Conservation (phyloP, 225 moss, liverwort and hornwort species). For the Pseudoscleropodium purum region DNA sequence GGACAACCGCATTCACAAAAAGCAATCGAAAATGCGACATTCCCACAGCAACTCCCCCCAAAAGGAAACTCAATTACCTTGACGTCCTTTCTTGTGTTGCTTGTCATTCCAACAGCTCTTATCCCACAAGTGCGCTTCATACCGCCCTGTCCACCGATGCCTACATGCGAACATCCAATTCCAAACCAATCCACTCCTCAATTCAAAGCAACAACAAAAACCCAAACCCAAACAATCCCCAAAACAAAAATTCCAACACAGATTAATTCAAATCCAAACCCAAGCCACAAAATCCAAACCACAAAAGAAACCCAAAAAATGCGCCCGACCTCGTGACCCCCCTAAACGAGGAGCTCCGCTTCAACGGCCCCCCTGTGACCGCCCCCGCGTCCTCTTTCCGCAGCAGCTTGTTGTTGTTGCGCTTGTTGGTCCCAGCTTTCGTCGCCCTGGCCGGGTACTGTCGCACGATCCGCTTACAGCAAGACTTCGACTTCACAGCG, state of each 20-base stretch:
- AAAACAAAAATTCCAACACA: background rate
- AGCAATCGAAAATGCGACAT: background rate
- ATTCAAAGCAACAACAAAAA: background rate
- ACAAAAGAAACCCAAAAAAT: background rate
- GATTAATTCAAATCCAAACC: background rate
- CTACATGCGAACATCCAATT: conserved; percentile 4
- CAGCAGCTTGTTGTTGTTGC: background rate
- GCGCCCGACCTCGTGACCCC: conserved; percentile 6
- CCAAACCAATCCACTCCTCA: background rate
- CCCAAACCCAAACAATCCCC: background rate
- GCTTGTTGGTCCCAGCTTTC: background rate
- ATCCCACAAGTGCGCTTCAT: conserved; percentile 76
- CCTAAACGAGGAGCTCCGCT: conserved; percentile 14
- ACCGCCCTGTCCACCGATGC: conserved; percentile 69
- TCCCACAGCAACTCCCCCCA: background rate
- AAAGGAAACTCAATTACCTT: conserved; percentile 18
- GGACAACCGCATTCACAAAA: background rate
- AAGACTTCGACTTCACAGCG: background rate
- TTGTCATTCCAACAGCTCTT: conserved; percentile 73
- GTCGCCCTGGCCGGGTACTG: background rate
- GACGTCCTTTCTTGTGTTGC: conserved; percentile 72
- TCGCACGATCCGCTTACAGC: conserved; percentile 9
- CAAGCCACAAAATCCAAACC: background rate
- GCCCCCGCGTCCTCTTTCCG: background rate
- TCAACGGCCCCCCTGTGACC: background rate